These are phyloP conservation scores for Neopestalotiopsis rosae DNA, from an alignment of 2,329 filamentous ascomycete species.

Conservation along the genomic window DNA sequence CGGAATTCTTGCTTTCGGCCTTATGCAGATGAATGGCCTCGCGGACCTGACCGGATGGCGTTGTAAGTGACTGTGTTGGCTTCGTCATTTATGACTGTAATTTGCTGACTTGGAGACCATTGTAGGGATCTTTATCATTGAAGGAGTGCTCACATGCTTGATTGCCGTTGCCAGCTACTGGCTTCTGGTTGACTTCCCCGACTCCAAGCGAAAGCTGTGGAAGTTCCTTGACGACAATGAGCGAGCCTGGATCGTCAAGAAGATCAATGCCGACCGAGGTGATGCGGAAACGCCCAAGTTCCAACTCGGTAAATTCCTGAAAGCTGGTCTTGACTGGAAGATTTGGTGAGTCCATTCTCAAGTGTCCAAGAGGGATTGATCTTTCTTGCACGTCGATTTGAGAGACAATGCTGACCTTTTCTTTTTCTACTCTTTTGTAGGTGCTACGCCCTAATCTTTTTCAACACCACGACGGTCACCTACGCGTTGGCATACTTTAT, in stretches of 20 bases:
- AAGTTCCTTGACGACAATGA: slow-evolving; percentile 48
- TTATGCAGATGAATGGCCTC: slow-evolving; percentile 68
- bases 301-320: slow-evolving; percentile 40
- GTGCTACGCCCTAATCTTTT: slow-evolving; percentile 65
- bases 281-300: slow-evolving; percentile 55
- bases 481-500: slow-evolving; percentile 83
- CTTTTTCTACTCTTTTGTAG: slow-evolving; percentile 40
- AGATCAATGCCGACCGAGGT: slow-evolving; percentile 50
- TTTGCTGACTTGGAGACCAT: background rate
- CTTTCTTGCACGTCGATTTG: background rate
- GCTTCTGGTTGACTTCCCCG: slow-evolving; percentile 56
- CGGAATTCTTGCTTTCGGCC: slow-evolving; percentile 73
- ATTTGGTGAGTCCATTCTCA: slow-evolving; percentile 17
- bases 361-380: too few relatives aligned
- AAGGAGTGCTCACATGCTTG: slow-evolving; percentile 59
- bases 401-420: background rate
- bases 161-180: slow-evolving; percentile 45
- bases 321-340: slow-evolving; percentile 31
- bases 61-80: slow-evolving; percentile 60
- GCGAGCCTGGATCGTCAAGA: slow-evolving; percentile 40
- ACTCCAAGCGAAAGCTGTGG: slow-evolving; percentile 43
- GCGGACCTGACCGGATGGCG: slow-evolving; percentile 64
- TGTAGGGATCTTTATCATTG: slow-evolving; percentile 37
- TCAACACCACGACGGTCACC: slow-evolving; percentile 71
- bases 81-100: background rate